Conservation (phyloP, 1,284 basidiomycete genomes). For the Sporisorium graminicola region DNA sequence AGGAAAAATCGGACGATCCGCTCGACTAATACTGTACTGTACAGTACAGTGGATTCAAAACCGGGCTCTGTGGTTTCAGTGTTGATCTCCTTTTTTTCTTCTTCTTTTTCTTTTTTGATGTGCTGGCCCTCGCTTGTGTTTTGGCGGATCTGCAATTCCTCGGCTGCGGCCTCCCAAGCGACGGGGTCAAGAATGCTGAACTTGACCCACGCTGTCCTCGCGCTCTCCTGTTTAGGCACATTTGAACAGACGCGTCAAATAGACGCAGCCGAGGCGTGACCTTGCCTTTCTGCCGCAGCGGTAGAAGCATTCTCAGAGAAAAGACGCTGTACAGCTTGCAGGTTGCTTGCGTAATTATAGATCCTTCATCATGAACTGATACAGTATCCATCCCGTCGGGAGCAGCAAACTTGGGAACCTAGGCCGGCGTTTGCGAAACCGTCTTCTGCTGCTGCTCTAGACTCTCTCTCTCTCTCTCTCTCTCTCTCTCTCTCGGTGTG, state of each 20-base stretch:
- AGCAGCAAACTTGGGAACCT: too few species aligned
- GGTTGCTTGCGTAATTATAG: too few species aligned
- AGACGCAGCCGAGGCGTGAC: not conserved
- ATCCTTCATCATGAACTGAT: too few species aligned
- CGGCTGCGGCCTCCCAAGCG: not conserved
- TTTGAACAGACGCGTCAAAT: too few species aligned
- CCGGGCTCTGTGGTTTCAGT: not conserved
- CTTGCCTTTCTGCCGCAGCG: not conserved
- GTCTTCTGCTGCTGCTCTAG: too few species aligned
- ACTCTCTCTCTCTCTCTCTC: not conserved
- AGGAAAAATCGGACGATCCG: not conserved
- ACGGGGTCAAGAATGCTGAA: not conserved
- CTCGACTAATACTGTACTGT: not conserved
- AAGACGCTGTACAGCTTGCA: not conserved
- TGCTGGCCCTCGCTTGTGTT: not conserved
- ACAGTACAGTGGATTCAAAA: too few species aligned
- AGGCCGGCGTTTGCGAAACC: too few species aligned
- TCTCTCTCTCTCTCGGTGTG: too few species aligned
- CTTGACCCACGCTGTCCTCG: too few species aligned
- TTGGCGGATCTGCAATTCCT: not conserved
- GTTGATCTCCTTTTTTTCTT: too few species aligned
- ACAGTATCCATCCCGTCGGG: too few species aligned
- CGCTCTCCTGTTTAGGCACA: too few species aligned
- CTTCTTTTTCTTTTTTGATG: not conserved
- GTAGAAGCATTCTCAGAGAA: not conserved